These are phyloP conservation scores for Penicillium nordicum DNA, from an alignment of 2,329 filamentous ascomycete genomes.

Conservation along the genomic window DNA sequence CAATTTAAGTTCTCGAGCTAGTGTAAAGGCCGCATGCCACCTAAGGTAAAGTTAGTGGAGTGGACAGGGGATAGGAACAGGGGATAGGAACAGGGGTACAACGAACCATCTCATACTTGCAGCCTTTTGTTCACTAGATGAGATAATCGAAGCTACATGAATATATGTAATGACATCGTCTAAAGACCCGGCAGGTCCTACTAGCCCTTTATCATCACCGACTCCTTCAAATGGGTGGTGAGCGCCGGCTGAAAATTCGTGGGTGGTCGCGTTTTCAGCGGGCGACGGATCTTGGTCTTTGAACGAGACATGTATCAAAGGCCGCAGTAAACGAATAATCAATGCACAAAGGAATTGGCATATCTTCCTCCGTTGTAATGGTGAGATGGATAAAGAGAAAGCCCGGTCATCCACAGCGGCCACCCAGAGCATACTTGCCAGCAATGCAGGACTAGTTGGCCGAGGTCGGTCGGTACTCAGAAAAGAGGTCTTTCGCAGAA, in stretches of 20 bases:
- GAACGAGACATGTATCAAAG: constrained; percentile 72
- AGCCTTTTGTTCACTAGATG: constrained; percentile 89
- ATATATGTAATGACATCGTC: constrained; percentile 93
- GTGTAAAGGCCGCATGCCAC: constrained; percentile 90
- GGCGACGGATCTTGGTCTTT: constrained; percentile 46
- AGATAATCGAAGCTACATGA: constrained; percentile 85
- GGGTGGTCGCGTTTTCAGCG: constrained; percentile 48
- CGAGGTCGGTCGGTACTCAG: constrained; percentile 76
- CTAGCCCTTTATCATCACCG: constrained; percentile 51
- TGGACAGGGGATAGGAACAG: neutral
- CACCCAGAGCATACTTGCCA: constrained; percentile 96
- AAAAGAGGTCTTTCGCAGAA: constrained; percentile 84
- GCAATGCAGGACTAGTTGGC: constrained; percentile 75
- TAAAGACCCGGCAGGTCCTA: constrained; percentile 64
- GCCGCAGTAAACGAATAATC: constrained; percentile 78
- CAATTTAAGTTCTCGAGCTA: constrained; percentile 82
- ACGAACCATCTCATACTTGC: constrained; percentile 77
- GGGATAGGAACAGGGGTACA: neutral
- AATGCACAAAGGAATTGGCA: constrained; percentile 86
- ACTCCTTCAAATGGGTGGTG: constrained; percentile 50
- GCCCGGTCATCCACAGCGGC: constrained; percentile 91
- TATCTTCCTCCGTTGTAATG: constrained; percentile 75
- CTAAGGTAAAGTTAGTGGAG: constrained; percentile 17
- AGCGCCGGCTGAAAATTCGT: constrained; percentile 72
- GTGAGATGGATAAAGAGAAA: constrained; percentile 76